Evolutionary conservation across 73 alveolate species (phyloP), one percentile per base, ranked within the genome.

Genomic region (Effrenium voratum): DNA sequence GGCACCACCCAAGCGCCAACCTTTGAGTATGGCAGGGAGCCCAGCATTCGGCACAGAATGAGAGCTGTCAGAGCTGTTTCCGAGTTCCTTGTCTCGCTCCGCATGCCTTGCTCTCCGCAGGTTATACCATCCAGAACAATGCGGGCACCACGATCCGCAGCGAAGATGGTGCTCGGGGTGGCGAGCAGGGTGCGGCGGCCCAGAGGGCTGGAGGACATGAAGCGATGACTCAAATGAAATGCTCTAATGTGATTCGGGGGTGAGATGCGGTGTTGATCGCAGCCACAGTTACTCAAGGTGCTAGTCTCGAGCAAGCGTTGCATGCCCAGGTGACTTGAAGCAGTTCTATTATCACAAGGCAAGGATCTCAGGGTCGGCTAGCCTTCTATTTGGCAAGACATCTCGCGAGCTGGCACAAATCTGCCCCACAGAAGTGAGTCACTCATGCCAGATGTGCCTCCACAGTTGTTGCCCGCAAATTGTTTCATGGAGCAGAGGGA

Each of bases 291-390:
- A 13, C 30, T 6, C 34, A 38, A n/a, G n/a, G n/a, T n/a, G n/a
- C n/a, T n/a, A n/a, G n/a, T n/a, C 0, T 63, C 40, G 34, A 19
- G 81, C 46, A 16, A 30, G 52, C 55, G 28, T 41, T 8, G 0
- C 5, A 6, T 77, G 5, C 16, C 26, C 50, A 85, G 93, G 93
- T n/a, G 93, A 85, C 1, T 44, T 85, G 81, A 85, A 59, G 60
- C 59, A 59, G 93, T 46, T 85, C 55, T 85, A 85, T 34, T 85
- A 85, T 36, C 93, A 85, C 76, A 85, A 60, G 52, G 93, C 79
- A 5, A 19, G 75, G 75, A 22, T 60, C 28, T 3, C 40, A 36
- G 75, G 15, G 15, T 60, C 3, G 24, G 19, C 66, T 19, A 52
- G 10, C 19, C 66, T 52, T 52, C 66, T 19, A 52, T 52, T 52